Evolutionary conservation across 805 yeast genomes (phyloP), one percentile per base, ranked within the genome.

Genomic region (Kodamaea laetipori): DNA sequence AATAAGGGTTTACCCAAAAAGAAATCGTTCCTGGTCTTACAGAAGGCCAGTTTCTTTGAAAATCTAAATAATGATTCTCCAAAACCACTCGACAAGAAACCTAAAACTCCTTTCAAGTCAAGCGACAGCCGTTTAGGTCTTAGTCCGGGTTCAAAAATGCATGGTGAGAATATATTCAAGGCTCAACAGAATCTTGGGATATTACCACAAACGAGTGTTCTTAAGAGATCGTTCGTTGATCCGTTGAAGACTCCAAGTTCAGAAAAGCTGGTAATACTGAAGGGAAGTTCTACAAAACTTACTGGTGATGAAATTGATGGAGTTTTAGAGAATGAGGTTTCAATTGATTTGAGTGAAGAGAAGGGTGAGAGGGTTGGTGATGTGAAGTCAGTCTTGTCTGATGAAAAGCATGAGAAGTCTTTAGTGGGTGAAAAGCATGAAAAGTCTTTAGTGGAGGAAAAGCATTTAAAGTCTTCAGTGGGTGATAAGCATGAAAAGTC

Each of bases 21-120:
- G 34, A 30, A 30, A 30, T 30, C 34, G 19, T 30, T 30, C 34
- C 17, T 17, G 34, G 34, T 30, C 9, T 30, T 30, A 19, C 34
- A 30, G 17, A 30, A 30, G 34, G 34, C 34, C 15, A 30, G 34
- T 30, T 30, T 30, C 17, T 30, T 30, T 30, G 34, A 30, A 30
- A 30, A 30, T 30, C 15, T 30, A 30, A 30, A 30, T 17, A 30
- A 15, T 17, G 34, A 15, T 9, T 13, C 34, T 9, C 34, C 34
- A 3, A 30, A 30, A 17, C 34, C 34, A 30, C 17, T 30, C 19
- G 34, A 30, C 15, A 30, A 30, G 34, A 30, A 30, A 15, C 19
- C 34, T n/a, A 30, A 30, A 30, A 4, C 34, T 15, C 11, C 19
- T 15, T 13, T 30, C 34, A 30, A 19, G 9, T 17, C 34, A 15